Conservation (phyloP, 352 stramenopile genomes). For the Globisporangium middletonii region DNA sequence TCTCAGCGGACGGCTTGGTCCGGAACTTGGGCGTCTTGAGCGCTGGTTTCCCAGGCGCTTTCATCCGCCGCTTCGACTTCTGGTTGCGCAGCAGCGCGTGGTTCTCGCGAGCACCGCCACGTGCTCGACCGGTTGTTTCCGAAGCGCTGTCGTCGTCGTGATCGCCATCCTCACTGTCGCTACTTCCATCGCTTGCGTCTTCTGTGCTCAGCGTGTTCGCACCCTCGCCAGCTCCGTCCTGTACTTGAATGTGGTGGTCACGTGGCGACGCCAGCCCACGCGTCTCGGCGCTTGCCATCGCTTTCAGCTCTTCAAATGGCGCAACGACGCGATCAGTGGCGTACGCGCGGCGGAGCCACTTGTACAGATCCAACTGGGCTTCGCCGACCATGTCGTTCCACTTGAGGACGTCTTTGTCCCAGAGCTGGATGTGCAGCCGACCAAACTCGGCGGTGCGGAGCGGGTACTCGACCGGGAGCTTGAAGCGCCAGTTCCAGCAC, state of each 20-base stretch:
- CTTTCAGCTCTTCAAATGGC: constrained; percentile 63
- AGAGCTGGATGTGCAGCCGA: constrained; percentile 88
- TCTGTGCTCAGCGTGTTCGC: background rate
- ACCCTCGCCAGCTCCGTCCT: too few relatives aligned
- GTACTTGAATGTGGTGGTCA: too few relatives aligned
- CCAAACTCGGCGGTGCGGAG: constrained; percentile 71
- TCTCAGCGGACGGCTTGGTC: constrained; percentile 16
- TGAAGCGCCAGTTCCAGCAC: constrained; percentile 91
- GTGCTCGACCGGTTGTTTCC: constrained; percentile 9
- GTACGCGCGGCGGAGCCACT: constrained; percentile 64
- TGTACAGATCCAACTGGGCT: constrained; percentile 80
- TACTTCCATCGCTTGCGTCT: background rate
- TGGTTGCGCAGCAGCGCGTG: constrained; percentile 29
- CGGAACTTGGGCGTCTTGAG: constrained; percentile 21
- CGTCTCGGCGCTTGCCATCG: constrained; percentile 5
- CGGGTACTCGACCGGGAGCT: constrained; percentile 82
- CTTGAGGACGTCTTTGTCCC: constrained; percentile 92
- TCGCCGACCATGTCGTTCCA: constrained; percentile 90
- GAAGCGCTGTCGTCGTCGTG: constrained; percentile 6
- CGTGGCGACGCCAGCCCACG: background rate
- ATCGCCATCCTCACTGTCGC: background rate
- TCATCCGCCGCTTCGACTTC: constrained; percentile 11
- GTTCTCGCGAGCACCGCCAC: constrained; percentile 16
- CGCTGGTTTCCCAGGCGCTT: constrained; percentile 9
- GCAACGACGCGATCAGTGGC: constrained; percentile 46